Evolutionary conservation across 176 grass and related monocot genomes (phyloP).

Genomic region (Alopecurus myosuroides): DNA sequence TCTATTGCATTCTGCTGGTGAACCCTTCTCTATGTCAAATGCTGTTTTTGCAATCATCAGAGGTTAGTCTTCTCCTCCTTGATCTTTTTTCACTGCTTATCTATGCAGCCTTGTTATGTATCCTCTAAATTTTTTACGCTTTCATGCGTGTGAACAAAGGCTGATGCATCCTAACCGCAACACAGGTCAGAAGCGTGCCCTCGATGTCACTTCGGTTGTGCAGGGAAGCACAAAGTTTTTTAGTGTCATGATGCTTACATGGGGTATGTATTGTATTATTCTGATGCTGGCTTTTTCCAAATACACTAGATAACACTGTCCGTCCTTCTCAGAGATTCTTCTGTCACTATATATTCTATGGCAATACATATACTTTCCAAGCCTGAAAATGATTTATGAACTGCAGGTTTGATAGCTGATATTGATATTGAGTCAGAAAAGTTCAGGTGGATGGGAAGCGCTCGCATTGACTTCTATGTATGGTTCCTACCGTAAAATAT

Average conservation of each 20-base stretch:
- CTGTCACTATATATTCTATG: neutral
- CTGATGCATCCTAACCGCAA: constrained; percentile 25
- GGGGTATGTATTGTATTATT: constrained; percentile 54
- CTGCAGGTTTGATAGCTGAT: constrained; percentile 88
- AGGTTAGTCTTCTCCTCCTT: constrained; percentile 33
- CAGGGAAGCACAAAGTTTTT: constrained; percentile 92
- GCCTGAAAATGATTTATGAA: constrained; percentile 39
- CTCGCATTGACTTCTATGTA: constrained; percentile 89
- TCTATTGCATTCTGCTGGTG: constrained; percentile 65
- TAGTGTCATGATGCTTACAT: constrained; percentile 94
- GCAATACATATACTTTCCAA: neutral
- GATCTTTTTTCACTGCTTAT: constrained; percentile 6
- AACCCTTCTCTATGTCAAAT: constrained; percentile 67
- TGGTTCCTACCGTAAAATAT: constrained; percentile 6
- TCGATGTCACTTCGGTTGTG: constrained; percentile 78
- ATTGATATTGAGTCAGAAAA: constrained; percentile 98
- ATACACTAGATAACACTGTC: neutral
- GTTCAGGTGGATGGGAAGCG: constrained; percentile 98
- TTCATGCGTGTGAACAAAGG: constrained; percentile 15
- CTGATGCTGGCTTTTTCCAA: neutral
- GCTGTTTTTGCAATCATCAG: constrained; percentile 80
- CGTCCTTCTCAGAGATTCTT: constrained; percentile 1
- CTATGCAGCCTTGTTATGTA: neutral
- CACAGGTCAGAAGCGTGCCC: constrained; percentile 71
- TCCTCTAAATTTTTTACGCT: neutral